phyloP scores from a whole-genome alignment of 257 asterid species.

The Nicotiana tomentosiformis region DNA sequence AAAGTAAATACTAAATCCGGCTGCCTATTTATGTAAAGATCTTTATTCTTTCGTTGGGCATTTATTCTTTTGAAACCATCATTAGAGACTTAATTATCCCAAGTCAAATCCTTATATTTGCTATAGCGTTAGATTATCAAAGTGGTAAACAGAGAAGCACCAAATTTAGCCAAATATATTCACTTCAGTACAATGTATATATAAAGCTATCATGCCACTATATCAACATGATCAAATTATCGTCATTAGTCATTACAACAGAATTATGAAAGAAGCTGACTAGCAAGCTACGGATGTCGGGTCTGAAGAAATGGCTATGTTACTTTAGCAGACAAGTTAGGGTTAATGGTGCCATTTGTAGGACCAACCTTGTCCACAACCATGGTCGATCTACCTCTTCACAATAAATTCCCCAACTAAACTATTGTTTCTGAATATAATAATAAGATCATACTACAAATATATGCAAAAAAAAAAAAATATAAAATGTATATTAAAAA shows the following conservation, averaged over 20 bases:
- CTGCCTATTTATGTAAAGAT: too few relatives aligned
- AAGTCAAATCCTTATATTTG: too few relatives aligned
- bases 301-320: slow-evolving; percentile 6
- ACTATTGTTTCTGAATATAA: neutral
- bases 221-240: neutral
- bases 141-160: too few relatives aligned
- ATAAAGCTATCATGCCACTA: neutral
- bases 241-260: neutral
- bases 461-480: neutral
- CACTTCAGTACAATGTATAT: too few relatives aligned
- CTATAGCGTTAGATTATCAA: too few relatives aligned
- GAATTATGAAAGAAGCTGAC: neutral
- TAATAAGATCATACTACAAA: neutral
- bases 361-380: neutral
- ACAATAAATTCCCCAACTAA: neutral
- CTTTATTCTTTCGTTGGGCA: too few relatives aligned
- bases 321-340: slow-evolving; percentile 19
- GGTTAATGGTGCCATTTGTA: slow-evolving; percentile 5
- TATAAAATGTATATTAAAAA: neutral
- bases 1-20: too few relatives aligned
- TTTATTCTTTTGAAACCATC: too few relatives aligned
- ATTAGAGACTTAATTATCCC: too few relatives aligned
- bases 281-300: slow-evolving; percentile 35
- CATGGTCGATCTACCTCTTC: neutral
- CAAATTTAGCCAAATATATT: too few relatives aligned